Base-by-base conservation (phyloP, 1,284 basidiomycete species). In the Anthracocystis panici-leucophaei region DNA sequence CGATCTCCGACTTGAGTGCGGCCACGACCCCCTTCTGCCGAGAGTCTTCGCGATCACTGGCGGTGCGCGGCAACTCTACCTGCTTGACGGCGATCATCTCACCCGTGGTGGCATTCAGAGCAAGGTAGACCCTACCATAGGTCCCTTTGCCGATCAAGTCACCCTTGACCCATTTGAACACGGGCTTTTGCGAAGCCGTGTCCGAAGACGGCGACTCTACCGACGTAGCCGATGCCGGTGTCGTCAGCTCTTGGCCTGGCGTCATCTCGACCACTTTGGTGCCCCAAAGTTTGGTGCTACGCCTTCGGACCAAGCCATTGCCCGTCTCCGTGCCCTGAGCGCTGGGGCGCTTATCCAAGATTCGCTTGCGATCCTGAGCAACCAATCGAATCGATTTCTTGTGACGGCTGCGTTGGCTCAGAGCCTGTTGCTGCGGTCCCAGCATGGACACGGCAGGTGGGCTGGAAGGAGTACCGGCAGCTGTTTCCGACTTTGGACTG, bases 1-100 rank as follows among this genome's bases (percentile, higher is more conserved):
- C 93, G 83, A 95, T 97, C 87, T 99, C 97, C 73, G 92, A 90
- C 85, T 95, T 93, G 71, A 99, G 87, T 0, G 95, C 95, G 72
- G 95, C 92, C 57, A 99, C 93, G 66, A 96, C 91, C 41, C 90
- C 90, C 58, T 90, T 88, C 82, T 97, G 95, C 16, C 95, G 90
- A 25, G 90, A 89, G 83, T 98, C 95, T 79, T 91, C 91, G 83
- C 92, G 92, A 87, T 99, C 96, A 79, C 91, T 92, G 14, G 91
- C 90, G 1, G 94, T 96, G 54, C 91, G 90, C 1, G 96, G 95
- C 64, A 96, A 89, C 86, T 98, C 96, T 53, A 99, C 97, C 87
- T 99, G 97, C 87, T 99, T 99, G 77, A 99, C 97, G 8, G 97
- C 97, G 79, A 99, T 95, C 93, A 98, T 96, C 86, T 99, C 96